Base-by-base conservation (phyloP, 768 basidiomycete genomes). In the Lentinula aciculospora region DNA sequence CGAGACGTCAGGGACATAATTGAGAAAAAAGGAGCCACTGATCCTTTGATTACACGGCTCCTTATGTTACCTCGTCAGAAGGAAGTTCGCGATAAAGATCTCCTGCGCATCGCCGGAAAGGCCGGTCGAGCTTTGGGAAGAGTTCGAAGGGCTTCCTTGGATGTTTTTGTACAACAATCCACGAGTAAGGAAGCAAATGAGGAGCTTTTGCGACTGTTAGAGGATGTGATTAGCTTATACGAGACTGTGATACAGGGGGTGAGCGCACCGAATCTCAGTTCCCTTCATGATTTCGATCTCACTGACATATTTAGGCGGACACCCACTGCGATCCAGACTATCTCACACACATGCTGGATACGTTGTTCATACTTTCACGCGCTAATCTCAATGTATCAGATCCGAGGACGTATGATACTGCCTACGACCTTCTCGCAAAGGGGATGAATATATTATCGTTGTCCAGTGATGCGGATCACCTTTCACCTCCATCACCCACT, bases 61-160 rank as follows among this genome's bases (percentile, higher is more conserved):
- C 13, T 47, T 28, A 27, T 29, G 19, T 4, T 47, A 27, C 29
- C 27, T 12, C 21, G 15, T 4, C 32, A 37, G 34, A 36, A 32
- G 2, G 34, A 15, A 17, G 6, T 32, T 19, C 15, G 37, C 10
- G 69, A 72, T 42, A 71, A 72, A n/a, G 76, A 79, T 21, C 40
- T 72, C 19, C 53, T 53, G 8, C 76, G 78, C 1, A 69, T 75
- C 31, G 70, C 70, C 19, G 76, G 72, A 21, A 89, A 88, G 66
- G 69, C 86, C 13, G 79, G 82, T 51, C 77, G 86, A 25, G 80
- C 83, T 0, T 60, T 89, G 10, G 88, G 88, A 65, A 73, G 81
- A 51, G 63, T 85, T 13, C 75, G 86, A 19, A 76, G 84, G 53
- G 69, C 72, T n/a, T 72, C 73, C 12, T 62, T 81, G 32, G 81